Conservation (phyloP, 495 filamentous ascomycete genomes). For the Penicillium silybi region DNA sequence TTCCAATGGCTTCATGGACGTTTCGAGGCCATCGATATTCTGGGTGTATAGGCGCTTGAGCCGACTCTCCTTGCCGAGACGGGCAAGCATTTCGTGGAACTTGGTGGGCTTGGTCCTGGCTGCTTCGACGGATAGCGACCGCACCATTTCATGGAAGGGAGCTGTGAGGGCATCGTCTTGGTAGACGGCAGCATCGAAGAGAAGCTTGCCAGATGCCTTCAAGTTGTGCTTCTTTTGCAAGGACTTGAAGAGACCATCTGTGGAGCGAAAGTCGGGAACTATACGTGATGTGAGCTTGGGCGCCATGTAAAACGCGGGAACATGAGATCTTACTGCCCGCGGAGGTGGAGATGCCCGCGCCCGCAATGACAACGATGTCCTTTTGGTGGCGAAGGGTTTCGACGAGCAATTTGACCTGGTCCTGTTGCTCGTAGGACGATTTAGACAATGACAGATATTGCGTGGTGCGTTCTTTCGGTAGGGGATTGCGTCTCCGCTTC, state of each 20-base stretch:
- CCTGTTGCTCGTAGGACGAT: constrained; percentile 45
- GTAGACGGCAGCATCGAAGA: constrained; percentile 97
- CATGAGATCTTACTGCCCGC: constrained; percentile 77
- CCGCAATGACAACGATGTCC: constrained; percentile 95
- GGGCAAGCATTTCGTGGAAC: constrained; percentile 93
- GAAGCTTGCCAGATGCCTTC: constrained; percentile 88
- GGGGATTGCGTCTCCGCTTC: constrained; percentile 63
- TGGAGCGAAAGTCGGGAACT: constrained; percentile 97
- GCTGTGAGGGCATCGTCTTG: constrained; percentile 80
- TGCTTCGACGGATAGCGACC: constrained; percentile 72
- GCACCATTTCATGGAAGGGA: constrained; percentile 94
- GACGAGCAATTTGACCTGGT: constrained; percentile 63
- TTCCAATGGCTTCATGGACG: constrained; percentile 70
- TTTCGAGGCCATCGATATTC: constrained; percentile 94
- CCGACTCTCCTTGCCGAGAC: constrained; percentile 80
- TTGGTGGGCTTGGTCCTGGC: constrained; percentile 73
- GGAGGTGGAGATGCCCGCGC: constrained; percentile 92
- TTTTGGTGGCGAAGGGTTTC: constrained; percentile 79
- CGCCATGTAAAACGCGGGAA: constrained; percentile 63
- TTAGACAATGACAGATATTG: constrained; percentile 67
- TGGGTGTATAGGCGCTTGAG: constrained; percentile 92
- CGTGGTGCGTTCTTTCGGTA: constrained; percentile 70
- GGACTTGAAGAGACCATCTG: constrained; percentile 79
- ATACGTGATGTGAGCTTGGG: constrained; percentile 12
- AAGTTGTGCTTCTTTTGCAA: constrained; percentile 81